These are phyloP conservation scores for Mortierella alpina DNA, from an alignment of 192 early-diverging fungal species.

Conservation along the genomic window DNA sequence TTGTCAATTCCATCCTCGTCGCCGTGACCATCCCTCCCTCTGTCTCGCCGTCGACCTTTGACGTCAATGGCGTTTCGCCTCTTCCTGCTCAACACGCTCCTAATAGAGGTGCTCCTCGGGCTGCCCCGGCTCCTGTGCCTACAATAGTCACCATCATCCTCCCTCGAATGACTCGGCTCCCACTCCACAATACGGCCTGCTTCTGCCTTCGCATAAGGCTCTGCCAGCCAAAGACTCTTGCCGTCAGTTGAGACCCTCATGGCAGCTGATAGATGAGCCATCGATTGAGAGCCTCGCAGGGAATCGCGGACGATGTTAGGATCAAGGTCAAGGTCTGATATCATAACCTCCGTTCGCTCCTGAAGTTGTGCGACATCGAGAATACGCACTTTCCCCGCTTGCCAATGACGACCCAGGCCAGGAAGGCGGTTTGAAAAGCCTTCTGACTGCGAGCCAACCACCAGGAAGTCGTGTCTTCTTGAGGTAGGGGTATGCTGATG, in stretches of 20 bases:
- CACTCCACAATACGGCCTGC: conserved; percentile 36
- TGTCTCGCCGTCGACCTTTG: conserved; percentile 6
- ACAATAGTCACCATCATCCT: background rate
- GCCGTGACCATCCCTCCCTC: background rate
- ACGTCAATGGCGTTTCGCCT: background rate
- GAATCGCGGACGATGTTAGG: conserved; percentile 21
- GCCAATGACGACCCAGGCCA: conserved; percentile 35
- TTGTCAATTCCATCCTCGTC: conserved; percentile 17
- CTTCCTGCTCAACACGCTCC: background rate
- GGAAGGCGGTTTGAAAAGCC: conserved; percentile 19
- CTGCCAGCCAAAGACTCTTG: conserved; percentile 39
- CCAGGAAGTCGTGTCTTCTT: conserved; percentile 11
- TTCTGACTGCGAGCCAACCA: conserved; percentile 47
- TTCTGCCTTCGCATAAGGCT: conserved; percentile 35
- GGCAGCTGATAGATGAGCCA: conserved; percentile 47
- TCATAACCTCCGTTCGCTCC: conserved; percentile 10
- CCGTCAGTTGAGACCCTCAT: conserved; percentile 41
- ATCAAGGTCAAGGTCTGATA: conserved; percentile 24
- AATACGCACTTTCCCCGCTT: conserved; percentile 41
- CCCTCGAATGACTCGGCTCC: conserved; percentile 15
- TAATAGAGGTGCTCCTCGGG: too few species aligned
- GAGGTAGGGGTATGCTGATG: too few species aligned
- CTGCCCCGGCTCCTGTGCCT: background rate
- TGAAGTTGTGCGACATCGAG: conserved; percentile 15
- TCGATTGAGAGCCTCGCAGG: conserved; percentile 35